Base-by-base conservation (phyloP, 2,329 filamentous ascomycete genomes). In the Amesomyces nigricolor region DNA sequence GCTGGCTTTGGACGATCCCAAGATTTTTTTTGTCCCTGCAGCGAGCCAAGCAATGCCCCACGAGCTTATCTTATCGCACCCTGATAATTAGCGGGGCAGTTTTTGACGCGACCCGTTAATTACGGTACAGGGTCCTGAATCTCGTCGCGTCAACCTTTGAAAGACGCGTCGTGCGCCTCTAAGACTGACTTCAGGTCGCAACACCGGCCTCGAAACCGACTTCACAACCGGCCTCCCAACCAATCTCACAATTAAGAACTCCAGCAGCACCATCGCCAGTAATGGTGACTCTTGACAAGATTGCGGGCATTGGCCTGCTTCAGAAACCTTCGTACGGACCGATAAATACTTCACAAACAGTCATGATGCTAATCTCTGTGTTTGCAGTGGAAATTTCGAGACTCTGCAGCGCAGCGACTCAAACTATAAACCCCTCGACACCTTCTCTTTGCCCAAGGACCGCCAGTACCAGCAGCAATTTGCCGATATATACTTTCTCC, bases 401-500 rank as follows among this genome's bases (percentile, higher is more conserved):
- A 64, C 70, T 13, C 71, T 80, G 19, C 73, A 81, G 47, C 85
- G 74, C 71, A 46, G 63, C 76, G 61, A 65, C 43, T 79, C 78
- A 8, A 67, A 68, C 53, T 97, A 96, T 75, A 86, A 83, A 54
- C 85, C 92, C 0, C 78, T 95, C 29, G 74, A 83, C 53, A 87
- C 85, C 7, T 97, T 91, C 71, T 75, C 75, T 47, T 81, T 97
- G 9, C 80, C 88, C 22, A 86, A 80, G 65, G 75, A 80, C 57
- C 80, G 80, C 59, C 87, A 91, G 53, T 99, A 97, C 70, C 79
- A 91, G 70, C 94, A 97, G 70, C 94, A 99, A 73, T 99, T 89
- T 80, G 89, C 88, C 60, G 94, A 99, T 72, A 92, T 97, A 83
- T 99, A 99, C 78, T 99, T 96, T 69, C 71, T 96, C 64, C 88